Base-by-base conservation (phyloP, 164 flowering plant species). In the Aristolochia fimbriata region DNA sequence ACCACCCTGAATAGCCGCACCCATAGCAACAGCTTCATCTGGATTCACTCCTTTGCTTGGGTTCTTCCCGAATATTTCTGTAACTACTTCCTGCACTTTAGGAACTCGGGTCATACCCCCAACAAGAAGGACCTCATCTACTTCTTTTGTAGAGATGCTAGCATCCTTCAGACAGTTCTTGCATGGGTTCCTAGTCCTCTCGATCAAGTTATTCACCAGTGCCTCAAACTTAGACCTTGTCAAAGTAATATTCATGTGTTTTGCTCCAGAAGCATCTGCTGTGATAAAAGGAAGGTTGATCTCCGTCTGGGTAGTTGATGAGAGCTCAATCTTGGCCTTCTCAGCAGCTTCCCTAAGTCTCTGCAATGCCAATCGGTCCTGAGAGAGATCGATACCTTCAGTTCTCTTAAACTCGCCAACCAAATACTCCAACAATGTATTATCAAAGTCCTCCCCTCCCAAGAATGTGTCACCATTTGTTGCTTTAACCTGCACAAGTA, bases 41-140 rank as follows among this genome's bases (percentile, higher is more conserved):
- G 86, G 91, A 68, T 85, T 85, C 22, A 85, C 86, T 16, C 87
- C 91, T 68, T 83, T 83, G 71, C 86, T 81, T 51, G 91, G 87
- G 31, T 55, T 71, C 80, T 83, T 83, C 14, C 86, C 86, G 65
- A 83, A 85, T 54, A 85, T 75, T 67, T 72, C 80, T 11, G 77
- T 5, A 53, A 83, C 91, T 4, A 81, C 60, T 58, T 83, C 81
- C 72, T 85, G 88, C 16, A 85, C 86, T 59, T 85, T 83, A 11
- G 91, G 88, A 14, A 83, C 84, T 59, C 87, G 76, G 16, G 87
- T 79, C 91, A 85, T 85, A 20, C 91, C 87, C 51, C 91, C 88
- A 20, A 85, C 86, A 47, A 83, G 86, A 60, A 85, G 83, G 54
- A 85, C 91, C 65, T 85, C 87, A 72, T 85, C 83, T 17, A 85